Evolutionary conservation across 768 basidiomycete genomes (phyloP).

Genomic region (Xerocomus potaroensis): DNA sequence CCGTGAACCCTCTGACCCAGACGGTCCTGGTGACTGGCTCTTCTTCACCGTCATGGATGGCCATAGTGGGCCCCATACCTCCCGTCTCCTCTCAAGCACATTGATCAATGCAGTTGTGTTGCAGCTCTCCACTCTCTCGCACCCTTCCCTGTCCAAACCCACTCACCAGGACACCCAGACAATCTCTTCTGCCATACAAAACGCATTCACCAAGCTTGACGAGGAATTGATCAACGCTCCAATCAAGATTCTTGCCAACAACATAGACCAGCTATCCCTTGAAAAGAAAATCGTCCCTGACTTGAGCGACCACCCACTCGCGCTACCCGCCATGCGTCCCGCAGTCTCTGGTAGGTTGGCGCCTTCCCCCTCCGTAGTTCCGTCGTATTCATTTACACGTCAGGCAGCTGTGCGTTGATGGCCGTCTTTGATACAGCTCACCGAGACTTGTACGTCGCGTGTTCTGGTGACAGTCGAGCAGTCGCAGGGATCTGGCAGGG

Average conservation of each 20-base stretch:
- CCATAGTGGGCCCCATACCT: conserved; percentile 82
- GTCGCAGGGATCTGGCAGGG: conserved; percentile 92
- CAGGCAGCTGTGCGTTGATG: conserved; percentile 88
- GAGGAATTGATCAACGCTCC: conserved; percentile 78
- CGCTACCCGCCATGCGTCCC: conserved; percentile 69
- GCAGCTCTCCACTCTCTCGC: conserved; percentile 58
- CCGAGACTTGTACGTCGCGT: conserved; percentile 82
- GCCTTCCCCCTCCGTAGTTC: background rate
- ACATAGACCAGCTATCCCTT: conserved; percentile 46
- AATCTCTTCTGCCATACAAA: conserved; percentile 63
- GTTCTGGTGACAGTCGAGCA: conserved; percentile 91
- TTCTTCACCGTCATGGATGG: conserved; percentile 93
- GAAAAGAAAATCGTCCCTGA: conserved; percentile 57
- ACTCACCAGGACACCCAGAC: conserved; percentile 44
- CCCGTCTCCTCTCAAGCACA: conserved; percentile 73
- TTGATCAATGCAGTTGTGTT: conserved; percentile 82
- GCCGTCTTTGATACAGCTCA: conserved; percentile 83
- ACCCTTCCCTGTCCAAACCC: conserved; percentile 34
- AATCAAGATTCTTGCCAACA: conserved; percentile 61
- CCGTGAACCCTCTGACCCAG: conserved; percentile 55
- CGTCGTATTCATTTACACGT: conserved; percentile 10
- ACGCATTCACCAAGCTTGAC: conserved; percentile 81
- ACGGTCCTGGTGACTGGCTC: conserved; percentile 64
- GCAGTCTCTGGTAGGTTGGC: conserved; percentile 62
- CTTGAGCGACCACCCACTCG: conserved; percentile 66